phyloP scores from a whole-genome alignment of 495 filamentous ascomycete species.

The Massariosphaeria phaeospora region DNA sequence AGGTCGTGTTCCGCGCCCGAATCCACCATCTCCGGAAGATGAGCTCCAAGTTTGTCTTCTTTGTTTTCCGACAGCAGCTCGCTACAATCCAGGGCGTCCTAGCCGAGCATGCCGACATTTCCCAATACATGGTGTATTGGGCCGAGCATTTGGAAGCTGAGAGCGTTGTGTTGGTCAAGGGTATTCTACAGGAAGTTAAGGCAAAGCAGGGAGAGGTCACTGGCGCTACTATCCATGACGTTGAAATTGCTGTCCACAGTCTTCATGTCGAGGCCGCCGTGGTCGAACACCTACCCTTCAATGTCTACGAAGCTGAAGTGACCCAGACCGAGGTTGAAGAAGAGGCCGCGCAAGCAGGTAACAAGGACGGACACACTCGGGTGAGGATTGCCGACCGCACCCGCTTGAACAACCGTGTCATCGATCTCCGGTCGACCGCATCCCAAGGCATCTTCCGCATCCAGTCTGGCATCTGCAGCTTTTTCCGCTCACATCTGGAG shows the following conservation, averaged over 20 bases:
- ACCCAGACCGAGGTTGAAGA: slow-evolving; percentile 36
- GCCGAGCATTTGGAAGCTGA: slow-evolving; percentile 67
- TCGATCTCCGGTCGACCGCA: slow-evolving; percentile 83
- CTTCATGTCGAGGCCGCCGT: slow-evolving; percentile 53
- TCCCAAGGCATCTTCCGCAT: slow-evolving; percentile 83
- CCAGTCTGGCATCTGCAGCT: slow-evolving; percentile 70
- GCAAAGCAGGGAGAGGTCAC: slow-evolving; percentile 50
- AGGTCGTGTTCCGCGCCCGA: slow-evolving; percentile 73
- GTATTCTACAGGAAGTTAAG: slow-evolving; percentile 45
- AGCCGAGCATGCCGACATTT: slow-evolving; percentile 54
- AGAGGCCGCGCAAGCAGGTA: slow-evolving; percentile 32
- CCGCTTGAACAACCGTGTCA: slow-evolving; percentile 80
- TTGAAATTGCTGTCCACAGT: slow-evolving; percentile 44
- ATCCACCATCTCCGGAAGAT: slow-evolving; percentile 83
- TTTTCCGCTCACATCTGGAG: slow-evolving; percentile 77
- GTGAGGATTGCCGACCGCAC: slow-evolving; percentile 67
- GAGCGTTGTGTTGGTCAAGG: slow-evolving; percentile 54
- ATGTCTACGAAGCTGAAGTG: slow-evolving; percentile 60
- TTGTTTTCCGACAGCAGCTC: slow-evolving; percentile 79
- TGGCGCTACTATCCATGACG: slow-evolving; percentile 39
- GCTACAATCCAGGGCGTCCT: slow-evolving; percentile 75
- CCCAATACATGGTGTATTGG: slow-evolving; percentile 59
- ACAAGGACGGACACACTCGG: slow-evolving; percentile 35
- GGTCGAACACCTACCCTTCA: slow-evolving; percentile 58
- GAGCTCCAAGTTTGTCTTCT: slow-evolving; percentile 86